Conservation (phyloP, 192 early-diverging fungal genomes). For the Thoreauomyces humboldtii region DNA sequence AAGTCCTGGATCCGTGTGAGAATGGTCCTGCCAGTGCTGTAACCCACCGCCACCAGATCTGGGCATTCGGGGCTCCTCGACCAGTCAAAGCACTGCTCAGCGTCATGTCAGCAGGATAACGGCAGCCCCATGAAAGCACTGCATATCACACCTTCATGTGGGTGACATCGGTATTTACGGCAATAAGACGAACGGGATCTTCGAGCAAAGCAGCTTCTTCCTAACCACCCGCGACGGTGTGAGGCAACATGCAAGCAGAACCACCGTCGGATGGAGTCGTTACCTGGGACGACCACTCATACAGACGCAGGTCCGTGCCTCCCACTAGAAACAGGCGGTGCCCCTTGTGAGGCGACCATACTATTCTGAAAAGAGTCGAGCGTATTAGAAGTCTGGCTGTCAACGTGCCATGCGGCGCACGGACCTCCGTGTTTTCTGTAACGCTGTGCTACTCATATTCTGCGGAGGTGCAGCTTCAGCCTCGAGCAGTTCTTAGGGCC, state of each 20-base stretch:
- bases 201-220: background rate
- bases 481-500: no score
- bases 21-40: constrained; percentile 55
- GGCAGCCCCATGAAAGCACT: background rate
- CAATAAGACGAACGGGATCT: constrained; percentile 30
- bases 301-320: constrained; percentile 53
- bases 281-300: constrained; percentile 42
- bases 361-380: constrained; percentile 14
- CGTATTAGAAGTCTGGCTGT: no score
- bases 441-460: no score
- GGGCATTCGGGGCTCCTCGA: constrained; percentile 56
- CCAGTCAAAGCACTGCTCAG: constrained; percentile 62
- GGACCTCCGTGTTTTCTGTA: no score
- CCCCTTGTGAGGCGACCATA: constrained; percentile 25
- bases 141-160: constrained; percentile 40
- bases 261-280: background rate
- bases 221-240: background rate
- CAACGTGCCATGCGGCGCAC: no score
- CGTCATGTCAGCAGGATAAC: background rate
- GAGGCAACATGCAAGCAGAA: background rate
- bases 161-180: constrained; percentile 44
- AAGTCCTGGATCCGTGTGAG: constrained; percentile 42
- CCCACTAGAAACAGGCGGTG: constrained; percentile 53
- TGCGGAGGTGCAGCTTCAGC: no score
- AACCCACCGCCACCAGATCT: constrained; percentile 59